Base-by-base conservation (phyloP, 2,329 filamentous ascomycete species). In the Cladophialophora immunda region DNA sequence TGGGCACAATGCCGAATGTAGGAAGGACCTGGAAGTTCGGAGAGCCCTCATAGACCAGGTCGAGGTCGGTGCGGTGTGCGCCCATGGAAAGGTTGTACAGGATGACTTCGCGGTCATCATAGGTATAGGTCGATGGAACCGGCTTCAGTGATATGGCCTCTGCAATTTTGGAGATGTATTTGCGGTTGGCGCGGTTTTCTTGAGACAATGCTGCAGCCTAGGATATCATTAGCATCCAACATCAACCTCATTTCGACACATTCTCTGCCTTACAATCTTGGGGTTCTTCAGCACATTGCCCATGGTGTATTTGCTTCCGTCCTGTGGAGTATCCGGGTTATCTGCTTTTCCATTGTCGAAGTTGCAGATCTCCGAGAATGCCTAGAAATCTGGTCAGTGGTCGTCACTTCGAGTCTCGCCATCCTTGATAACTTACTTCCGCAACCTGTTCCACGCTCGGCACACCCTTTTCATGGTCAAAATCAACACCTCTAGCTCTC, bases 51-150 rank as follows among this genome's bases (percentile, higher is more conserved):
- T 92, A 99, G 70, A 97, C 90, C 73, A 96, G 90, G 70, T 90
- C 87, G 45, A 99, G 86, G 68, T 99, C 92, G 32, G 88, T 93
- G 72, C 92, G 89, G 85, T 97, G 97, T 71, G 94, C 94, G 66
- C 95, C 95, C 68, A 99, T 81, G 68, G 94, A 94, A 41, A 99
- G 85, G 82, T 97, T 98, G 86, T 99, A 99, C 57, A 99, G 90
- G 75, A 97, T 95, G 60, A 91, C 85, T 78, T 99, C 95, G 74
- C 89, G 90, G 76, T 98, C 94, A 70, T 90, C 89, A 76, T 93
- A 98, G 70, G 85, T 86, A 82, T 92, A 98, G 74, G 52, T 91
- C 87, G 64, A 92, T 92, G 61, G 91, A 90, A 50, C 90, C 82
- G 7, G 86, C 84, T 78, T 93, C 86, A 58, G 89, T 74, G 89